These are phyloP conservation scores for Neonectria neomacrospora DNA, from an alignment of 2,329 filamentous ascomycete species.

Conservation along the genomic window DNA sequence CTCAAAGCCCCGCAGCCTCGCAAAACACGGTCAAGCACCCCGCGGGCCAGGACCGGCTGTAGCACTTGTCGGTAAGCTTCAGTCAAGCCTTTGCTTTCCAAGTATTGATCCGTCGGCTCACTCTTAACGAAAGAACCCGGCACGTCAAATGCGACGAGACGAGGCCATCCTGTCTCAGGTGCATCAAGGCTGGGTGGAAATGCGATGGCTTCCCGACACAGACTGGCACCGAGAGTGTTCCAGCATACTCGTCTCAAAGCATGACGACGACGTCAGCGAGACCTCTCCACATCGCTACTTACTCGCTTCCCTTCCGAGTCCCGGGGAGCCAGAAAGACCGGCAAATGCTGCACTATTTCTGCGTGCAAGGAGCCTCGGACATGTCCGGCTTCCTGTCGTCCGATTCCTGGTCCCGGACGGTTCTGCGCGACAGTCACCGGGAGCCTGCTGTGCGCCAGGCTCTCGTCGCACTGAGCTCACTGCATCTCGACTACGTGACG, in stretches of 20 bases:
- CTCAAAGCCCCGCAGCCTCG: not conserved
- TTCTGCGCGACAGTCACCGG: conserved; percentile 19
- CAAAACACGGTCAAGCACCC: conserved; percentile 11
- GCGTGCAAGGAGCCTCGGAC: conserved; percentile 16
- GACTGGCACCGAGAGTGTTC: not conserved
- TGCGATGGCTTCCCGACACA: conserved; percentile 16
- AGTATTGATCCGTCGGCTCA: not conserved
- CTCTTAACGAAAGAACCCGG: conserved; percentile 3
- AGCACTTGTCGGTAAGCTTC: conserved; percentile 17
- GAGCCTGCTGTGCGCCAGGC: conserved; percentile 22
- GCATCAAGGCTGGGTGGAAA: conserved; percentile 19
- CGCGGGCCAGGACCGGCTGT: conserved; percentile 24
- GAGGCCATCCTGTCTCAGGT: conserved; percentile 11
- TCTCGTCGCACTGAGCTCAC: conserved; percentile 18
- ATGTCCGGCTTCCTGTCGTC: conserved; percentile 20
- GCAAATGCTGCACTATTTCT: conserved; percentile 24
- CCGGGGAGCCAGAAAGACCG: conserved; percentile 26
- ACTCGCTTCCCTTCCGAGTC: conserved; percentile 20
- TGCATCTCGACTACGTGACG: conserved; percentile 13
- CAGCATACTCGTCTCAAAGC: not conserved
- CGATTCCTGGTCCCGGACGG: conserved; percentile 20
- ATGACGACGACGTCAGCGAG: not conserved
- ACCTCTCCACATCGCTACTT: conserved; percentile 16
- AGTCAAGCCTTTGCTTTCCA: no score
- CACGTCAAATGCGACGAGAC: conserved; percentile 24